These are phyloP conservation scores for Candida labiduridarum DNA, from an alignment of 1,139 yeast genomes.

Conservation along the genomic window DNA sequence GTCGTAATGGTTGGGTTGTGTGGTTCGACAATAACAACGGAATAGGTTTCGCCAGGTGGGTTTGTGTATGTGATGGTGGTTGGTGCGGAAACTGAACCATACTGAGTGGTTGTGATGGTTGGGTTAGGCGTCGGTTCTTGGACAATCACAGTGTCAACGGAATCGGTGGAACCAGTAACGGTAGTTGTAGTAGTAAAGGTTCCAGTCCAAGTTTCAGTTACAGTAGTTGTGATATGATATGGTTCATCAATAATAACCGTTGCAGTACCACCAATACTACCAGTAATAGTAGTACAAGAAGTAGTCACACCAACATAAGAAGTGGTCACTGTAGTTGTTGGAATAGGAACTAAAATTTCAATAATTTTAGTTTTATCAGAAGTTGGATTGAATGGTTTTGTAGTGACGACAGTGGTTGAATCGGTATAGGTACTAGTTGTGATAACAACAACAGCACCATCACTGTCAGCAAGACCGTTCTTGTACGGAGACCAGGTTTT, in stretches of 20 bases:
- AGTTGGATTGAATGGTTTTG: conserved; percentile 17
- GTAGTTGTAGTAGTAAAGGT: conserved; percentile 14
- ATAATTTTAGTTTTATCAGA: conserved; percentile 21
- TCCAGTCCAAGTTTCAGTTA: conserved; percentile 18
- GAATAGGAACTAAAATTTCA: conserved; percentile 20
- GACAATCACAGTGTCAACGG: conserved; percentile 15
- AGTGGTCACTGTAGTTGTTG: conserved; percentile 18
- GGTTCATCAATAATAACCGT: conserved; percentile 22
- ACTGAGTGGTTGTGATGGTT: conserved; percentile 13
- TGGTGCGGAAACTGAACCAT: conserved; percentile 11
- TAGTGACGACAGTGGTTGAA: conserved; percentile 20
- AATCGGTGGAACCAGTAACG: not conserved
- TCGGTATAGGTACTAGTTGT: not conserved
- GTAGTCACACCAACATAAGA: conserved; percentile 16
- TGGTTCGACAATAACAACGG: conserved; percentile 23
- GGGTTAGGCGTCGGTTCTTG: conserved; percentile 16
- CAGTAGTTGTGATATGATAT: conserved; percentile 13
- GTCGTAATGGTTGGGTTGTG: conserved; percentile 6
- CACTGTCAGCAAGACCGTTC: conserved; percentile 18
- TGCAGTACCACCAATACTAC: conserved; percentile 19
- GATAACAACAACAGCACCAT: conserved; percentile 17
- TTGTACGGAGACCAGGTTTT: conserved; percentile 14
- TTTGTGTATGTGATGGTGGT: conserved; percentile 11
- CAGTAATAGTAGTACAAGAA: conserved; percentile 14
- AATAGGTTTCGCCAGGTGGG: conserved; percentile 17